Conservation (phyloP, 192 early-diverging fungal species). For the Jimgerdemannia lactiflua region DNA sequence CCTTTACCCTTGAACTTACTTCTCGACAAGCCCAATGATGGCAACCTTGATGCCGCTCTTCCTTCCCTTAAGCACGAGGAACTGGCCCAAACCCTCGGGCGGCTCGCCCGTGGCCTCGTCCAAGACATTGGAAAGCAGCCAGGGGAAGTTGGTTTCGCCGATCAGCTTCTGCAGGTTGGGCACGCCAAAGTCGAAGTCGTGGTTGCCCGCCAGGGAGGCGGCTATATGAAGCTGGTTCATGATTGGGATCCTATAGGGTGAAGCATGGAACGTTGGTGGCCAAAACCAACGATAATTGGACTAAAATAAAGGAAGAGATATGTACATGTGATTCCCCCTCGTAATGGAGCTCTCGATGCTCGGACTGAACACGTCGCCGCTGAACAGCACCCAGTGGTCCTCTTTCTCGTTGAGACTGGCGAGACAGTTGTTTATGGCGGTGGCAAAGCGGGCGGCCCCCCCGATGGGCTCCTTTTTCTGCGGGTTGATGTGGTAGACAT, state of each 20-base stretch:
- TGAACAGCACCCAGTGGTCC: conserved; percentile 53
- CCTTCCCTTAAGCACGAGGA: conserved; percentile 39
- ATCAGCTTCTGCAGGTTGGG: conserved; percentile 47
- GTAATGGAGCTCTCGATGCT: conserved; percentile 65
- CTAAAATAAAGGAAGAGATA: not conserved
- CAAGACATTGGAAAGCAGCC: conserved; percentile 66
- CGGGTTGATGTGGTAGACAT: conserved; percentile 57
- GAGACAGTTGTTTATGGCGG: conserved; percentile 24
- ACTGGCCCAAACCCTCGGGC: conserved; percentile 27
- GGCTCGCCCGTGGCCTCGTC: conserved; percentile 33
- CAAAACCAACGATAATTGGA: not conserved
- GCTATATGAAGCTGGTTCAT: conserved; percentile 59
- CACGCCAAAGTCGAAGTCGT: conserved; percentile 73
- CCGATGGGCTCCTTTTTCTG: conserved; percentile 55
- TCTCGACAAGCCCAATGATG: conserved; percentile 67
- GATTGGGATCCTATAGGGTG: conserved; percentile 33
- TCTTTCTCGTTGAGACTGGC: conserved; percentile 11
- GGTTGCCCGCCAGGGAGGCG: conserved; percentile 65
- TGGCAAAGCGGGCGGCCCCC: conserved; percentile 61
- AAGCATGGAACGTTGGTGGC: too few species aligned
- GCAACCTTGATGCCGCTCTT: conserved; percentile 52
- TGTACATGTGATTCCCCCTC: conserved; percentile 60
- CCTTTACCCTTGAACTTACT: conserved; percentile 23
- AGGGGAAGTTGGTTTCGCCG: conserved; percentile 59
- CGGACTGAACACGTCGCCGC: conserved; percentile 67